Base-by-base conservation (phyloP, 139 green algal genomes). In the Zygnema cylindricum region DNA sequence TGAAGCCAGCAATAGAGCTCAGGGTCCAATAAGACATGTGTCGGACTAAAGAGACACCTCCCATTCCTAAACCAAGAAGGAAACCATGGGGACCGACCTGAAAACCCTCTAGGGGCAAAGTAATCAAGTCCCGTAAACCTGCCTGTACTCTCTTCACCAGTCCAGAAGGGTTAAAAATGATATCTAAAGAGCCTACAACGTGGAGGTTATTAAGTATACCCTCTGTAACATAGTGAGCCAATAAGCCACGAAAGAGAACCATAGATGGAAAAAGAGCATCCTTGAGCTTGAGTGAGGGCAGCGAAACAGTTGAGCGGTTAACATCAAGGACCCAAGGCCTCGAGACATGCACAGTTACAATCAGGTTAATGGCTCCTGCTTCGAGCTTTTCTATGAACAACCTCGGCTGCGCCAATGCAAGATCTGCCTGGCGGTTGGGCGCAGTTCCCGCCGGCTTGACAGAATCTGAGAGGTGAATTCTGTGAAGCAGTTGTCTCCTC, bases 131-230 rank as follows among this genome's bases (percentile, higher is more conserved):
- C 11, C 39, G 63, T 23, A 95, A 43, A 16, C 93, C 94, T 7
- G 81, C 43, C 1, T 83, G 43, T 39, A 96, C 38, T 2, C 82
- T 93, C 1, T 77, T 73, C 35, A 96, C 69, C 33, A 96, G 69
- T 3, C 94, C 94, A 0, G 92, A 93, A 33, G 94, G 94, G 88
- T 96, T 96, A 89, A 96, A 90, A 43, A 96, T 86, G 57, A 96
- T 88, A 7, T 95, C 90, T 43, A 96, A 91, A 1, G 86, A 94
- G 42, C 94, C 94, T 35, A 96, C 55, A 39, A 96, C 78, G 42
- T 86, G 76, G 0, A 93, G 94, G 21, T 87, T 91, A 43, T 92
- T 95, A 36, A 95, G 89, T 76, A 96, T 73, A 1, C 89, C 93
- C 57, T 96, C 94, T 25, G 93, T 94, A n/a, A 94, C 43, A 32